Evolutionary conservation across 163 green algal species (phyloP), one percentile per base, ranked within the genome.

Genomic region (Coccomyxa subellipsoidea): DNA sequence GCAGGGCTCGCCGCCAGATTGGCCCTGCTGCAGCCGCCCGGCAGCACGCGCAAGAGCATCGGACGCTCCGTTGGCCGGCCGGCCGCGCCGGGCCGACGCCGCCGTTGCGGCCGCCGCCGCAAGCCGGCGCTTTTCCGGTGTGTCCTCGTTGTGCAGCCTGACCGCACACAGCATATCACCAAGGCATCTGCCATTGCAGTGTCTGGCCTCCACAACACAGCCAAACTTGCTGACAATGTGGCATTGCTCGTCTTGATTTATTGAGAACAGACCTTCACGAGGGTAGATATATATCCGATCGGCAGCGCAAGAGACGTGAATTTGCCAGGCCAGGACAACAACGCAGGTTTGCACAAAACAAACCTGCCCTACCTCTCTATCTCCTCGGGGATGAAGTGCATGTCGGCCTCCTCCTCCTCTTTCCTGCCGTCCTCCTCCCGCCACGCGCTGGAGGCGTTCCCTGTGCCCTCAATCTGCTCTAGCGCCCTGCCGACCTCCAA

Each of bases 311-410:
- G 18, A 18, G 12, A 66, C 47, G 18, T 18, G 47, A 12, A 66
- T 12, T 29, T 12, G 18, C 12, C 12, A 66, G 47, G 12, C 47
- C 47, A 18, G 12, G 18, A 66, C 12, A 66, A 66, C 12, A 29
- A 29, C 47, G 47, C 18, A 29, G 18, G 12, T 66, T 18, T 66
- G 47, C 47, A 18, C 47, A 66, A 66, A 18, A 66, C 47, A 66
- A 35, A 40, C 31, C 76, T 35, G 12, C 29, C 80, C 84, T 53
- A 88, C 86, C 83, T 88, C 10, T 90, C 83, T 29, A 89, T 7
- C 38, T 90, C 87, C n/a, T 90, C 87, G 23, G 54, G n/a, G 21
- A 39, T 59, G 53, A 88, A 79, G n/a, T 47, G 84, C 18, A 88
- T 71, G 7, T 86, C 80, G 32, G 76, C 78, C 69, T 90, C 87